phyloP scores from a whole-genome alignment of 208 protist species.

The Leishmania mexicana region DNA sequence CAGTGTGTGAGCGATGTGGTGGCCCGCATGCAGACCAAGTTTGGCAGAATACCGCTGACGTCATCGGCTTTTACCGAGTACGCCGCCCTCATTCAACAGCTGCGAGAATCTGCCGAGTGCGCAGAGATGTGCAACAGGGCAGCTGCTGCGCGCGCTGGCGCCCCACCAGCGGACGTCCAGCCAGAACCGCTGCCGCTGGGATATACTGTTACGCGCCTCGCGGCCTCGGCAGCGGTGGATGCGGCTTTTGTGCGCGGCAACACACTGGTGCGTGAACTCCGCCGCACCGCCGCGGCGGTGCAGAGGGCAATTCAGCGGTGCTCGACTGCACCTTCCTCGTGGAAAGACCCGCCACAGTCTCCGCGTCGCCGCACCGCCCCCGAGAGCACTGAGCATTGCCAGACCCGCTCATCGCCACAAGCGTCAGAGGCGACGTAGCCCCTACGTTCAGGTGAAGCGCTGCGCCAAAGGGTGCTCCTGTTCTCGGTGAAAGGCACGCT shows the following conservation, averaged over 20 bases:
- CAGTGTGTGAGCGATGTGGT: constrained; percentile 22
- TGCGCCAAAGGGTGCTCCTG: background rate
- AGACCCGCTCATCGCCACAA: background rate
- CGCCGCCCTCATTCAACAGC: constrained; percentile 15
- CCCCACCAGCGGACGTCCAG: background rate
- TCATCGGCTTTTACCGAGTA: constrained; percentile 16
- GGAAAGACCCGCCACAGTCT: background rate
- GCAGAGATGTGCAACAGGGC: constrained; percentile 8
- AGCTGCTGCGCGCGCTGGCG: background rate
- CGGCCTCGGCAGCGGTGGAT: constrained; percentile 13
- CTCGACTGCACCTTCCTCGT: background rate
- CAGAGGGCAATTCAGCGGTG: background rate
- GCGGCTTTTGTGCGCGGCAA: constrained; percentile 20
- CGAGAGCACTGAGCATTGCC: background rate
- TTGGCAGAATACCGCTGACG: constrained; percentile 12
- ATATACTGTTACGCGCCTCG: constrained; percentile 13
- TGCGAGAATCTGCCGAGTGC: constrained; percentile 6
- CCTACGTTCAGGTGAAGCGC: background rate
- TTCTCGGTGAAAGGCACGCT: background rate
- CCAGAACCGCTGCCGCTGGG: constrained; percentile 9
- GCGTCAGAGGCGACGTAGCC: background rate
- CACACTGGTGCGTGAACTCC: constrained; percentile 23
- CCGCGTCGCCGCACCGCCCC: background rate
- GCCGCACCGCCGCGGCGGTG: constrained; percentile 5
- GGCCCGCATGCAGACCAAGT: constrained; percentile 18